Evolutionary conservation across 495 filamentous ascomycete genomes (phyloP).

Genomic region (Talaromyces stipitatus): DNA sequence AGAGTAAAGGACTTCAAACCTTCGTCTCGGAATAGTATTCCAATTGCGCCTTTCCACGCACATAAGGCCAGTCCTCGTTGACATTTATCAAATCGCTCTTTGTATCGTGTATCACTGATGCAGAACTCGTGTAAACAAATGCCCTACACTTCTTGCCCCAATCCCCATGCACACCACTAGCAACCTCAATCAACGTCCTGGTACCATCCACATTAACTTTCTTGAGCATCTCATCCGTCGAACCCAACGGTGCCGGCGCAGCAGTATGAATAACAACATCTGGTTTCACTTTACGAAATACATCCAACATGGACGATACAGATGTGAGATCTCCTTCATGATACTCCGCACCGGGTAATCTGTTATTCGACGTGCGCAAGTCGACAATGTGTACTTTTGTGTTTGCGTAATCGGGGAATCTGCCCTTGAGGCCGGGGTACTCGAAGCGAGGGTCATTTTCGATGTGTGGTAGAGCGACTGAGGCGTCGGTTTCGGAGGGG

Average conservation of each 20-base stretch:
- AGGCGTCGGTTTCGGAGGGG: slow-evolving; percentile 40
- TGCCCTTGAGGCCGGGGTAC: slow-evolving; percentile 28
- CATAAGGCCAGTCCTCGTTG: slow-evolving; percentile 77
- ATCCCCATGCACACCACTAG: slow-evolving; percentile 50
- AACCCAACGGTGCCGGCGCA: slow-evolving; percentile 55
- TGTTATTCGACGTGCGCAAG: slow-evolving; percentile 67
- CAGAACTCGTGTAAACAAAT: slow-evolving; percentile 90
- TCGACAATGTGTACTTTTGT: slow-evolving; percentile 77
- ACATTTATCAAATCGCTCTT: slow-evolving; percentile 77
- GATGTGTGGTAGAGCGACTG: slow-evolving; percentile 31
- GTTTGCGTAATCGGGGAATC: slow-evolving; percentile 35
- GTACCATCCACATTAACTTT: slow-evolving; percentile 95
- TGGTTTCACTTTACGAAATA: slow-evolving; percentile 68
- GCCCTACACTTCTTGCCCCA: slow-evolving; percentile 69
- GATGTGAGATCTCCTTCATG: slow-evolving; percentile 85
- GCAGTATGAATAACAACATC: slow-evolving; percentile 93
- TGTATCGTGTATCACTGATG: slow-evolving; percentile 79
- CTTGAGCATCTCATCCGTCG: slow-evolving; percentile 31
- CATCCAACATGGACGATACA: slow-evolving; percentile 47
- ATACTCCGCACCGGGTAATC: slow-evolving; percentile 67
- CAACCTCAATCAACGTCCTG: slow-evolving; percentile 65
- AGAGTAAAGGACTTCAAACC: slow-evolving; percentile 34
- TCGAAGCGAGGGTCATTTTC: slow-evolving; percentile 33
- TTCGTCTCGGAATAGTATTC: slow-evolving; percentile 93
- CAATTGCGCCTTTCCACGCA: slow-evolving; percentile 59